phyloP scores from a whole-genome alignment of 73 alveolate species.

The Paramecium octaurelia region DNA sequence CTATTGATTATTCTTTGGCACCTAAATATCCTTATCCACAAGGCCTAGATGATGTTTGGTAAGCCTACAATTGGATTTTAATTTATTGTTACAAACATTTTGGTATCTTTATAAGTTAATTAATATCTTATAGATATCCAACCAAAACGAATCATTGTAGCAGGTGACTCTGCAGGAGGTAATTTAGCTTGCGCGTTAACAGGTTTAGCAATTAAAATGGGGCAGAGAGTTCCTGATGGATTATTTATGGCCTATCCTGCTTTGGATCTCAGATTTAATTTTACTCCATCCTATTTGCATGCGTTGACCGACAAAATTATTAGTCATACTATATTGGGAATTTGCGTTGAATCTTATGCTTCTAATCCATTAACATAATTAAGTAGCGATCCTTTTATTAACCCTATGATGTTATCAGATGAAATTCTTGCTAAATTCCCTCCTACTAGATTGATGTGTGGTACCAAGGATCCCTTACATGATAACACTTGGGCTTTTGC shows the following conservation, averaged over 20 bases:
- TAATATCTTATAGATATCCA: constrained; percentile 68
- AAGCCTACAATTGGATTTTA: constrained; percentile 85
- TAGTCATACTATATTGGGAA: constrained; percentile 78
- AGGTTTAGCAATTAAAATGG: constrained; percentile 75
- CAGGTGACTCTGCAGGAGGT: constrained; percentile 68
- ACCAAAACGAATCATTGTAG: constrained; percentile 80
- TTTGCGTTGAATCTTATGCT: constrained; percentile 81
- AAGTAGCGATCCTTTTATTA: constrained; percentile 70
- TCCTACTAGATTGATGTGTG: constrained; percentile 74
- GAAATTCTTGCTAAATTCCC: constrained; percentile 79
- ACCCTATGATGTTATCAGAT: constrained; percentile 69
- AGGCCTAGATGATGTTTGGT: constrained; percentile 83
- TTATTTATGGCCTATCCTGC: constrained; percentile 94
- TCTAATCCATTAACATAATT: constrained; percentile 64
- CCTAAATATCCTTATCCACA: constrained; percentile 83
- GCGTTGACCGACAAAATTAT: constrained; percentile 90
- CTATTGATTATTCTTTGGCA: constrained; percentile 81
- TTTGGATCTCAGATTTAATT: constrained; percentile 72
- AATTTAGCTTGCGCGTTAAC: constrained; percentile 75
- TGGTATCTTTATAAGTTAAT: background rate
- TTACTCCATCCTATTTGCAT: constrained; percentile 80
- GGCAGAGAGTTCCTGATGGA: constrained; percentile 90
- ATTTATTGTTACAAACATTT: constrained; percentile 63
- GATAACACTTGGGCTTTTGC: constrained; percentile 70
- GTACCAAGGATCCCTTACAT: constrained; percentile 75